A percentile compares a stretch with the other conserved stretches of the same genome.
phyloP scores from a whole-genome alignment of 1,139 yeast species.

The Yamadazyma membranifaciens region DNA sequence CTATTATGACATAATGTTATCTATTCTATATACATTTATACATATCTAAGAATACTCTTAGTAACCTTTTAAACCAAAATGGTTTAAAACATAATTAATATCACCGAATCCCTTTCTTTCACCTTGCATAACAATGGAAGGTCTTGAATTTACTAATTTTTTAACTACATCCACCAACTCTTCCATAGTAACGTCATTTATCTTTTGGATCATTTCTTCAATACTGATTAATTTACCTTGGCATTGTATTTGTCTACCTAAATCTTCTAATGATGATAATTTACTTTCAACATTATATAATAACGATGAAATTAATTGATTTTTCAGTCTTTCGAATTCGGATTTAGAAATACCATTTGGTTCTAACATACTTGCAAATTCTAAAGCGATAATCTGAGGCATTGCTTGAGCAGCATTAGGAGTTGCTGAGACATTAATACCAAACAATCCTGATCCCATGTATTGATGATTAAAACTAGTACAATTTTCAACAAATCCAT shows the following conservation, averaged over 20 bases:
- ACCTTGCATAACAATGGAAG: conserved; percentile 89
- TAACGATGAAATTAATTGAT: conserved; percentile 84
- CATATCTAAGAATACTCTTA: not conserved
- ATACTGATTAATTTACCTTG: conserved; percentile 79
- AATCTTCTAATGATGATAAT: conserved; percentile 87
- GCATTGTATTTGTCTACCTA: conserved; percentile 91
- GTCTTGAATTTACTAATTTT: conserved; percentile 71
- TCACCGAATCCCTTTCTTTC: conserved; percentile 85
- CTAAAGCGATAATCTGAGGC: conserved; percentile 78
- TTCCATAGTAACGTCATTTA: conserved; percentile 60
- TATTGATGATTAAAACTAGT: conserved; percentile 87
- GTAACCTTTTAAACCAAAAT: conserved; percentile 30
- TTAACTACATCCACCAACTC: conserved; percentile 78
- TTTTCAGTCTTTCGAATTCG: conserved; percentile 88
- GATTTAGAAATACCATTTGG: conserved; percentile 57
- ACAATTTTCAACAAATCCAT: conserved; percentile 89
- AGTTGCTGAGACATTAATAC: conserved; percentile 79
- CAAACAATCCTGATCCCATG: conserved; percentile 88
- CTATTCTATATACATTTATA: conserved; percentile 5
- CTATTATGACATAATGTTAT: not conserved
- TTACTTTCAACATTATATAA: conserved; percentile 92
- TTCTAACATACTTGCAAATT: conserved; percentile 63
- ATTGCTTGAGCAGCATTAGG: conserved; percentile 85
- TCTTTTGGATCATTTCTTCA: conserved; percentile 77
- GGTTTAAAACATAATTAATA: conserved; percentile 60